Percentiles rank a stretch among this genome's conserved stretches.
phyloP scores from a whole-genome alignment of 768 basidiomycete genomes.

The Kwoniella sp. region DNA sequence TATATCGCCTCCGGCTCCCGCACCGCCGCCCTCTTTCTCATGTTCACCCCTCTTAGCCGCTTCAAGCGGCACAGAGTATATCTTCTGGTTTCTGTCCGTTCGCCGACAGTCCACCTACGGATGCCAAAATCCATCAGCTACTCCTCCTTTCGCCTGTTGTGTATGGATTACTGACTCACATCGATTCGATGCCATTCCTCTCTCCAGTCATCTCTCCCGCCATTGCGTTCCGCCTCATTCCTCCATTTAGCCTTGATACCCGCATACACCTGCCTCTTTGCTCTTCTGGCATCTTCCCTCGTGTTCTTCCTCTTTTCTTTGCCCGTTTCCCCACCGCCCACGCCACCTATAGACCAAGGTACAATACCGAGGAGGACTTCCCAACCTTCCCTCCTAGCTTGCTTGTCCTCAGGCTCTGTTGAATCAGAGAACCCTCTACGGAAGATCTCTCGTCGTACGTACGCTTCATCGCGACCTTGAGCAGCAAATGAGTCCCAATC shows the following conservation, averaged over 20 bases:
- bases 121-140: not conserved
- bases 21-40: constrained; percentile 62
- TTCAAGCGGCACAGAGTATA: constrained; percentile 64
- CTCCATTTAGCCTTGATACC: constrained; percentile 77
- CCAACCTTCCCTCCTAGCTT: constrained; percentile 74
- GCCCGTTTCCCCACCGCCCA: constrained; percentile 63
- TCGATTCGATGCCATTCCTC: constrained; percentile 65
- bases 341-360: constrained; percentile 70
- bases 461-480: constrained; percentile 49
- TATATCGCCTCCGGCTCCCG: constrained; percentile 10
- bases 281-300: constrained; percentile 47
- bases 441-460: constrained; percentile 55
- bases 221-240: constrained; percentile 63
- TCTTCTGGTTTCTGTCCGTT: constrained; percentile 89
- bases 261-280: constrained; percentile 63
- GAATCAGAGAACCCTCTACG: constrained; percentile 43
- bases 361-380: constrained; percentile 84
- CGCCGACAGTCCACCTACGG: constrained; percentile 90
- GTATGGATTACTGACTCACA: constrained; percentile 33
- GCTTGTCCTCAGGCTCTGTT: constrained; percentile 38
- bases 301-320: constrained; percentile 69
- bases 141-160: not conserved
- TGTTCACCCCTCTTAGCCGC: constrained; percentile 50
- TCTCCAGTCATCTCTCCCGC: constrained; percentile 63
- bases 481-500: constrained; percentile 66